These are phyloP conservation scores for Lenwebbia sp. DNA, from an alignment of 345 rosid genomes.

Conservation along the genomic window DNA sequence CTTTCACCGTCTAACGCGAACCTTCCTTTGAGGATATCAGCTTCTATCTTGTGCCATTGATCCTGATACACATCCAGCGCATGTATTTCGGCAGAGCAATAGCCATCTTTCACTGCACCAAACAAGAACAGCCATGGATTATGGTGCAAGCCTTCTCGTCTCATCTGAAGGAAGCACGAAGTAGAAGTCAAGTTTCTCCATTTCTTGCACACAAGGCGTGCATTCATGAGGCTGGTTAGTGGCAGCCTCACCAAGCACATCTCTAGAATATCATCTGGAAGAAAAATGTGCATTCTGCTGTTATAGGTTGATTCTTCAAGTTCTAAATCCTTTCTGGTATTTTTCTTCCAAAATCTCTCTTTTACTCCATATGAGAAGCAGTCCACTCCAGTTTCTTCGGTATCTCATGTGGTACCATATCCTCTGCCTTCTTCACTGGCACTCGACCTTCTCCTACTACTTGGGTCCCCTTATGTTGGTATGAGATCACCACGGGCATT, in stretches of 20 bases:
- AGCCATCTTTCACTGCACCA: conserved; percentile 70
- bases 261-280: conserved; percentile 85
- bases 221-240: conserved; percentile 51
- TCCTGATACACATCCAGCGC: conserved; percentile 68
- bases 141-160: too few relatives aligned
- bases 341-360: conserved; percentile 80
- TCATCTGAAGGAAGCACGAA: too few relatives aligned
- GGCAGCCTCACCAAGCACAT: conserved; percentile 93
- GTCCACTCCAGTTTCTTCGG: conserved; percentile 61
- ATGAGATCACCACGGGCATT: neutral
- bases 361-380: conserved; percentile 83
- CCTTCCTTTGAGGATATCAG: conserved; percentile 63
- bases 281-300: conserved; percentile 52
- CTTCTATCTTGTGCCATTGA: conserved; percentile 69
- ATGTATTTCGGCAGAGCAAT: conserved; percentile 73
- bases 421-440: too few relatives aligned
- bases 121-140: too few relatives aligned
- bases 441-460: too few relatives aligned
- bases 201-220: too few relatives aligned
- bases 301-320: neutral
- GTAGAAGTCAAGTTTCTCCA: too few relatives aligned
- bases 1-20: too few relatives aligned
- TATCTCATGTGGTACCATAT: conserved; percentile 51
- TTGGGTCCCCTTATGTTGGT: neutral
- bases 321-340: conserved; percentile 24